phyloP scores from a whole-genome alignment of 257 asterid species.

The Apocynum venetum region DNA sequence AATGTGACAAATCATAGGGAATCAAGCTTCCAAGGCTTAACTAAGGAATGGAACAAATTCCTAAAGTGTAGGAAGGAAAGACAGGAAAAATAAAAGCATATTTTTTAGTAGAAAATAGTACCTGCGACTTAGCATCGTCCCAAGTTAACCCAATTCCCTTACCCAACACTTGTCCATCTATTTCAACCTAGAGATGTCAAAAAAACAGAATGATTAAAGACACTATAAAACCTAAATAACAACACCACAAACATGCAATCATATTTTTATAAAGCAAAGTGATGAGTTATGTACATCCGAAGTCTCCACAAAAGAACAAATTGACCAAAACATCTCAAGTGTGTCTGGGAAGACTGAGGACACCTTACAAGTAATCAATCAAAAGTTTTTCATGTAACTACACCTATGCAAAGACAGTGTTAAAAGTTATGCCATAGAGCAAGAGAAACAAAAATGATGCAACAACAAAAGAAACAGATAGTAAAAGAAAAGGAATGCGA shows the following conservation, averaged over 20 bases:
- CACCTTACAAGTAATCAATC: background rate
- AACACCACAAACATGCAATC: background rate
- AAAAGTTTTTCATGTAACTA: background rate
- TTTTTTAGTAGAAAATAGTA: conserved; percentile 20
- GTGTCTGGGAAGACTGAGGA: background rate
- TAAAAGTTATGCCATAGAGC: background rate
- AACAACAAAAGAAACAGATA: background rate
- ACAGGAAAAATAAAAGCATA: background rate
- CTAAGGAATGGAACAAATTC: background rate
- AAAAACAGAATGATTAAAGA: conserved; percentile 15
- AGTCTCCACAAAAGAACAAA: background rate
- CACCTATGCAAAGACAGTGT: background rate
- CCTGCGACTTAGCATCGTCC: conserved; percentile 97
- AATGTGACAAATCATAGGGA: background rate
- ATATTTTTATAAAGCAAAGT: background rate
- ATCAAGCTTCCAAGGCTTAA: background rate
- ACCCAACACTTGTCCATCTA: conserved; percentile 80
- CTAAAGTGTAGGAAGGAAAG: background rate
- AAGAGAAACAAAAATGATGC: background rate
- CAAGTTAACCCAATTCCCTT: conserved; percentile 80
- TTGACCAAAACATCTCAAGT: background rate
- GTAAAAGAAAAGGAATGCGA: background rate
- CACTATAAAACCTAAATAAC: background rate
- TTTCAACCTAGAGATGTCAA: conserved; percentile 61
- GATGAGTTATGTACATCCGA: background rate